Percentiles rank a stretch among this genome's conserved stretches.
phyloP scores from a whole-genome alignment of 176 grass and related monocot genomes.

The Lolium multiflorum region DNA sequence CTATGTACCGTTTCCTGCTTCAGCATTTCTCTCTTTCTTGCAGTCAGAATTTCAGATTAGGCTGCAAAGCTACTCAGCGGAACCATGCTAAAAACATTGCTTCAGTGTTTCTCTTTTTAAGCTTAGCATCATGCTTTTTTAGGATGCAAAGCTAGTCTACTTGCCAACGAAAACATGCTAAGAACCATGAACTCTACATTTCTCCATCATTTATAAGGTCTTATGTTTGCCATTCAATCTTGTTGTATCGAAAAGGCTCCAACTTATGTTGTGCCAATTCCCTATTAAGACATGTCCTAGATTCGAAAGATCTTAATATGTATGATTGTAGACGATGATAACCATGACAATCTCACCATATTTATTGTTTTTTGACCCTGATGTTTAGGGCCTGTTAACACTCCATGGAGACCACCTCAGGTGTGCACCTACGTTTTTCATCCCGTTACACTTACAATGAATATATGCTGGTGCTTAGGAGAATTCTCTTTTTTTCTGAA shows the following conservation, averaged over 20 bases:
- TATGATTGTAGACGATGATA: neutral
- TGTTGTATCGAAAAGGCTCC: no score
- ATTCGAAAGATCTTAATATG: neutral
- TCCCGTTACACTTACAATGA: neutral
- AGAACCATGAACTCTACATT: no score
- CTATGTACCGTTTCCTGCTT: constrained; percentile 1
- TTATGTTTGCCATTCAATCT: no score
- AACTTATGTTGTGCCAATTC: no score
- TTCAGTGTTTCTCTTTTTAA: neutral
- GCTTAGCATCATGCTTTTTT: neutral
- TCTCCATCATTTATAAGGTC: no score
- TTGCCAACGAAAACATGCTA: neutral
- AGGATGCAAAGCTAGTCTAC: neutral
- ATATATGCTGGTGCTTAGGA: constrained; percentile 18
- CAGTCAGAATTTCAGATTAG: no score
- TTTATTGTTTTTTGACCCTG: constrained; percentile 29
- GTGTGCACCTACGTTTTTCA: constrained; percentile 48
- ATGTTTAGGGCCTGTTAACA: constrained; percentile 65
- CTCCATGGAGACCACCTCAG: constrained; percentile 76
- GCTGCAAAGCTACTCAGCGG: no score
- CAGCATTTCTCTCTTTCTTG: neutral
- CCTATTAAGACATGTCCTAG: neutral
- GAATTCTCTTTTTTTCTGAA: constrained; percentile 28
- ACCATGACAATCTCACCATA: constrained; percentile 29
- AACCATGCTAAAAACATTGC: no score